Evolutionary conservation across 176 grass and related monocot genomes (phyloP).

Genomic region (Phragmites australis): DNA sequence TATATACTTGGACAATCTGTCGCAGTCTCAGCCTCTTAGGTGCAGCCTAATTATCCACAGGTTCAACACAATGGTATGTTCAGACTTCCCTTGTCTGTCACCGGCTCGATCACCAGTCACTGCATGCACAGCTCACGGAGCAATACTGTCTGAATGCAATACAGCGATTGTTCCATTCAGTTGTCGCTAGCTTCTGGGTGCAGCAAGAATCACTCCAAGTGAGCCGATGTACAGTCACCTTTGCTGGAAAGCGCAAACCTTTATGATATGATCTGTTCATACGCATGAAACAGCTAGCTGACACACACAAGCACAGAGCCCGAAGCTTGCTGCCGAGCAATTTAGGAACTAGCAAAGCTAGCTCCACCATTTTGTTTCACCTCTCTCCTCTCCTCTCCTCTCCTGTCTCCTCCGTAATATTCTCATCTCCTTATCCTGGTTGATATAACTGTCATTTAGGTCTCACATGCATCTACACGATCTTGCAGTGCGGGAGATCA

Average conservation of each 20-base stretch:
- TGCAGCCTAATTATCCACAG: background rate
- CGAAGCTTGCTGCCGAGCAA: background rate
- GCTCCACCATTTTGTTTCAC: conserved; percentile 11
- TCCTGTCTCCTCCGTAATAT: conserved; percentile 1
- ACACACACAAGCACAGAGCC: background rate
- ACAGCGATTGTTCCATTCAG: background rate
- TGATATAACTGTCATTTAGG: background rate
- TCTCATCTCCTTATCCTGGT: conserved; percentile 12
- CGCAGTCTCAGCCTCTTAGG: conserved; percentile 4
- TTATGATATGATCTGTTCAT: background rate
- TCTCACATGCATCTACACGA: background rate
- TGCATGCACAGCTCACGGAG: conserved; percentile 7
- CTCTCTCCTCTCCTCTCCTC: background rate
- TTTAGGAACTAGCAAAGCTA: background rate
- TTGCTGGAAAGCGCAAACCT: background rate
- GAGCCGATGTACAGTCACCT: background rate
- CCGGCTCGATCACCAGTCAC: background rate
- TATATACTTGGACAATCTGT: background rate
- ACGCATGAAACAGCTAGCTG: conserved; percentile 1
- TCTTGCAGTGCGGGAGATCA: background rate
- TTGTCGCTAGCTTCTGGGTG: background rate
- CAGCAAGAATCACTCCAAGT: background rate
- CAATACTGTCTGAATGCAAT: background rate
- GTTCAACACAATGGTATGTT: background rate
- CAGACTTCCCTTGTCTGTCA: background rate